These are phyloP conservation scores for Ceratocystis ficicola DNA, from an alignment of 2,329 filamentous ascomycete genomes.

Conservation along the genomic window DNA sequence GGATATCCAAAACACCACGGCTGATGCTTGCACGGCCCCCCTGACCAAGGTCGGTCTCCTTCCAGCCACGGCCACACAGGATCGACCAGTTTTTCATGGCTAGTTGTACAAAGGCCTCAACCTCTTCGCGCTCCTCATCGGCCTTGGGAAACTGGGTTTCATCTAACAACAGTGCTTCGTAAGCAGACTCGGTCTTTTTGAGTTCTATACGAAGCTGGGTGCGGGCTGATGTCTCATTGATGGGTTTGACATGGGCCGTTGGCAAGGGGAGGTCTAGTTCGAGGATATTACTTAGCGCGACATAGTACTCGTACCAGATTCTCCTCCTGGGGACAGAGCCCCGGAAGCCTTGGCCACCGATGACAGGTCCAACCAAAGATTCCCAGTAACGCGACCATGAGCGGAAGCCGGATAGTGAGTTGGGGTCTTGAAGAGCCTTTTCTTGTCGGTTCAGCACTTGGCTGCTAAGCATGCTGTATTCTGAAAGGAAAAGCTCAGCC, in stretches of 20 bases:
- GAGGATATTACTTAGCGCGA: slow-evolving; percentile 63
- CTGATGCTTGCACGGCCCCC: slow-evolving; percentile 67
- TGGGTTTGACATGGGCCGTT: slow-evolving; percentile 34
- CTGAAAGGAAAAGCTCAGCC: slow-evolving; percentile 65
- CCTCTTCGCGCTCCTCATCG: slow-evolving; percentile 61
- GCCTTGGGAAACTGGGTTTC: slow-evolving; percentile 79
- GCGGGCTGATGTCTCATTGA: slow-evolving; percentile 42
- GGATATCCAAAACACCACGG: slow-evolving; percentile 66
- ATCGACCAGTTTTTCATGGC: slow-evolving; percentile 78
- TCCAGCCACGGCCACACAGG: slow-evolving; percentile 68
- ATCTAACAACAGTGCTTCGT: slow-evolving; percentile 64
- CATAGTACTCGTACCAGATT: slow-evolving; percentile 80
- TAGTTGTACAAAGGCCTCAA: slow-evolving; percentile 69
- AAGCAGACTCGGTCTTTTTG: slow-evolving; percentile 64
- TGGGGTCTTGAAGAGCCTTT: slow-evolving; percentile 39
- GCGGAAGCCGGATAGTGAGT: slow-evolving; percentile 46
- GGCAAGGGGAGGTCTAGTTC: slow-evolving; percentile 52
- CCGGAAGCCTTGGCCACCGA: slow-evolving; percentile 46
- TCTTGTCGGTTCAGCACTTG: slow-evolving; percentile 43
- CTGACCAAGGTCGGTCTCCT: slow-evolving; percentile 65
- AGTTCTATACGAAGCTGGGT: slow-evolving; percentile 62
- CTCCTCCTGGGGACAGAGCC: slow-evolving; percentile 50
- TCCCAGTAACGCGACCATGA: slow-evolving; percentile 63
- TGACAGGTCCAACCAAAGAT: slow-evolving; percentile 34
- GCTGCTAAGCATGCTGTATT: slow-evolving; percentile 58